A percentile compares a stretch with the other conserved stretches of the same genome.
Evolutionary conservation across 768 basidiomycete species (phyloP).

Genomic region (Tricholomella constricta): DNA sequence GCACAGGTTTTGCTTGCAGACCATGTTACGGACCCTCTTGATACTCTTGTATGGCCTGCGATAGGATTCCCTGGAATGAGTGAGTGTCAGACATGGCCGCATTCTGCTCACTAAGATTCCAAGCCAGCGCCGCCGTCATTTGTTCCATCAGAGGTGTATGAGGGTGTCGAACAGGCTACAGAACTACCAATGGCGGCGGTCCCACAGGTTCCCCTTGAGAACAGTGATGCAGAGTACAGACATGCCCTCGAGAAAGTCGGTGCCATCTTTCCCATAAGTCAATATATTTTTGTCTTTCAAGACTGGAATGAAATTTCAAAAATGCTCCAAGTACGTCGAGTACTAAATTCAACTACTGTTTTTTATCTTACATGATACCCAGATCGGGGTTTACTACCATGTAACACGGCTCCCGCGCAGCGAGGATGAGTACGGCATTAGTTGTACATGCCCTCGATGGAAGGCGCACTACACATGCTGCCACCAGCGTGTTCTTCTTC

Average conservation of each 20-base stretch:
- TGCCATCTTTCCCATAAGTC: not conserved
- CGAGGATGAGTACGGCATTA: not conserved
- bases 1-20: no score
- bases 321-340: not conserved
- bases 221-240: not conserved
- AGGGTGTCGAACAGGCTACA: no score
- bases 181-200: no score
- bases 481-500: not conserved
- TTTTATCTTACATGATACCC: not conserved
- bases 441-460: not conserved
- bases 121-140: no score
- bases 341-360: not conserved
- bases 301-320: not conserved
- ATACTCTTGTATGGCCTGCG: no score
- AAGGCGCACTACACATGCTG: not conserved
- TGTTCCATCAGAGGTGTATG: no score
- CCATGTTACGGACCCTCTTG: no score
- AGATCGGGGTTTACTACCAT: not conserved
- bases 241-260: not conserved
- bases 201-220: not conserved
- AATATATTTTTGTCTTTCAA: conserved; percentile 1
- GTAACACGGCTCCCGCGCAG: not conserved
- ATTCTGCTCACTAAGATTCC: no score
- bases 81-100: no score
- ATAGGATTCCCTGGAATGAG: no score